These are phyloP conservation scores for Phytophthora citricola DNA, from an alignment of 352 stramenopile genomes.

Conservation along the genomic window DNA sequence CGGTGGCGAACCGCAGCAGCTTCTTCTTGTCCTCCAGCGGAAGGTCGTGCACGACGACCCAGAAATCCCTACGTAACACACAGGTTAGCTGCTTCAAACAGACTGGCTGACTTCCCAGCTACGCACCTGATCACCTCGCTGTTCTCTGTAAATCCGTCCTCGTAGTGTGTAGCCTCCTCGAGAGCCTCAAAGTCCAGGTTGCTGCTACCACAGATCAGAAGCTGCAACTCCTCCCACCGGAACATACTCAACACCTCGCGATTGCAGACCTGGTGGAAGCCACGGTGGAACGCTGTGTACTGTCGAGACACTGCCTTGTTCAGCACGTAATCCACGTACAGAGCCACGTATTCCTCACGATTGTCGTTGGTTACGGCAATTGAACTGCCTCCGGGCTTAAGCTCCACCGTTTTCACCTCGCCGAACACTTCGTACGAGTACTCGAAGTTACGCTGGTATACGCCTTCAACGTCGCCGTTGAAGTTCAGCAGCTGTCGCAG, in stretches of 20 bases:
- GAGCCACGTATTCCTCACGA: slow-evolving; percentile 69
- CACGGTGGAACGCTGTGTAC: slow-evolving; percentile 76
- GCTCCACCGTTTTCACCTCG: slow-evolving; percentile 78
- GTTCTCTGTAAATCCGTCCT: slow-evolving; percentile 76
- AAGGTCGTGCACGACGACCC: slow-evolving; percentile 83
- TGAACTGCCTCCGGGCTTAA: slow-evolving; percentile 63
- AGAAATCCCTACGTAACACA: slow-evolving; percentile 65
- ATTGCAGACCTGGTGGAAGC: slow-evolving; percentile 82
- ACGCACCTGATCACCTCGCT: slow-evolving; percentile 67
- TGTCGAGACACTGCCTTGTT: slow-evolving; percentile 66
- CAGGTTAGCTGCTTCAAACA: neutral
- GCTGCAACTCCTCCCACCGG: slow-evolving; percentile 79
- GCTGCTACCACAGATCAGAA: slow-evolving; percentile 77
- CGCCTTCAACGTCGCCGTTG: slow-evolving; percentile 69
- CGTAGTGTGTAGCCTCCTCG: slow-evolving; percentile 76
- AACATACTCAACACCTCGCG: slow-evolving; percentile 79
- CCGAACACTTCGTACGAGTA: slow-evolving; percentile 86
- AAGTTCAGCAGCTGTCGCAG: slow-evolving; percentile 74
- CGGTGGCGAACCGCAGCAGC: slow-evolving; percentile 86
- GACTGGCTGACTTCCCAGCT: neutral
- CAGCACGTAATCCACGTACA: slow-evolving; percentile 81
- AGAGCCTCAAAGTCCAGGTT: slow-evolving; percentile 85
- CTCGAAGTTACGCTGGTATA: slow-evolving; percentile 80
- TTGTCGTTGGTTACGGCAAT: slow-evolving; percentile 76
- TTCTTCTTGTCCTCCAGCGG: slow-evolving; percentile 87